Evolutionary conservation across 2,329 filamentous ascomycete species (phyloP), one percentile per base, ranked within the genome.

Genomic region (Westerdykella ornata): DNA sequence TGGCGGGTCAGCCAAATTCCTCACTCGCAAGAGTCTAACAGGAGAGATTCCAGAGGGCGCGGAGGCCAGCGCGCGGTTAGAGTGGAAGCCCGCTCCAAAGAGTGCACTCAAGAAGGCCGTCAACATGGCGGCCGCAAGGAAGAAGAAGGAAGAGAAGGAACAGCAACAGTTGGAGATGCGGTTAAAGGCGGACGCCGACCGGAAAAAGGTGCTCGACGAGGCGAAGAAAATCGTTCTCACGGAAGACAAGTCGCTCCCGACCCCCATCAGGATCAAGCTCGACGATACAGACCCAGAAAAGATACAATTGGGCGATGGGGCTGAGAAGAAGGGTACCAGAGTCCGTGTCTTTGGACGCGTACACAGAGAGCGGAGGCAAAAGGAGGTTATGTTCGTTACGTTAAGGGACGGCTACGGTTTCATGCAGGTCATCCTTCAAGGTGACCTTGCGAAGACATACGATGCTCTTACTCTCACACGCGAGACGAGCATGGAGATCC

Each of bases 371-470:
- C 78, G 87, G 47, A 75, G 78, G 46, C 89, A 95, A 70, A 92
- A 90, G 69, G 82, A 86, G 60, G 78, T 87, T 49, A 82, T 88
- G 42, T 96, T 95, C 68, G 75, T 95, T 60, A 90, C 84, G n/a
- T 72, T 95, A 49, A 76, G 82, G 48, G 87, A 94, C 62, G 89
- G 89, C 44, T 86, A 89, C 59, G 86, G 85, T 40, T 82, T 82
- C 59, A 74, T 97, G 65, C 88, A 95, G 72, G 89, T 87, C 60
- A 77, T 95, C 47, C 72, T 96, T 52, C 77, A 80, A 3, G 88
- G 88, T 43, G 76, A 88, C 48, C 76, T 97, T 55, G 84, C 87
- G 52, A 88, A 88, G 74, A 90, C 86, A n/a, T 94, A 94, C 72
- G 88, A 94, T 60, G 85, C 87, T 47, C 73, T 94, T 54, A 88